phyloP scores from a whole-genome alignment of 441 rosid genomes.

The Kokia cookei region DNA sequence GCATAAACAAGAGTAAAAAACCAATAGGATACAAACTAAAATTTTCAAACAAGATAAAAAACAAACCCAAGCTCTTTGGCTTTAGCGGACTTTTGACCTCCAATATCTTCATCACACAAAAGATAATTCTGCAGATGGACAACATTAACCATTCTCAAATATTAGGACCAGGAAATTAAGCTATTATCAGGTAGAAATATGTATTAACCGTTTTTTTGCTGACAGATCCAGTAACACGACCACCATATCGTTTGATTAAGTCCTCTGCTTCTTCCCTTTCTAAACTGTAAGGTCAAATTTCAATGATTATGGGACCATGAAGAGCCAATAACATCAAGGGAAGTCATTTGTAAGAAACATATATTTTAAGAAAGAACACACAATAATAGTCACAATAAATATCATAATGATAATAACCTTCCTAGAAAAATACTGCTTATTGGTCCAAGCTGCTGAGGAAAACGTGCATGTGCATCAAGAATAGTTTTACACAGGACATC shows the following conservation, averaged over 20 bases:
- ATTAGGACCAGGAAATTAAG: constrained; percentile 4
- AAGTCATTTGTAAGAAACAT: not conserved
- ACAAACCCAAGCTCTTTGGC: constrained; percentile 94
- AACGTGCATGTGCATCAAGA: not conserved
- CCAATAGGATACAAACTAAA: constrained; percentile 12
- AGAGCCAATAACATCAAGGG: not conserved
- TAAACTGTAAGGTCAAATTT: constrained; percentile 46
- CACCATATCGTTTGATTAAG: constrained; percentile 86
- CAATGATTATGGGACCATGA: constrained; percentile 1
- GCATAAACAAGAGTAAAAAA: constrained; percentile 15
- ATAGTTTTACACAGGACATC: not conserved
- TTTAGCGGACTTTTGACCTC: constrained; percentile 76
- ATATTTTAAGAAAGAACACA: not conserved
- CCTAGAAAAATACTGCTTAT: not conserved
- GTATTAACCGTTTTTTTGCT: constrained; percentile 90
- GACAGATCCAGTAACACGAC: constrained; percentile 88
- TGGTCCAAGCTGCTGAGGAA: not conserved
- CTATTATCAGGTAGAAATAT: constrained; percentile 13
- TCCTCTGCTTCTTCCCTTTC: constrained; percentile 99
- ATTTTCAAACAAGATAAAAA: constrained; percentile 8
- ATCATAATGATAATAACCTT: not conserved
- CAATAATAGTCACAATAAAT: constrained; percentile 1
- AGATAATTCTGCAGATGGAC: constrained; percentile 71
- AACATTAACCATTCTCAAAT: constrained; percentile 22
- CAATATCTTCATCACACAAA: constrained; percentile 93